A percentile compares a stretch with the other conserved stretches of the same genome.
Evolutionary conservation across 2,329 filamentous ascomycete species (phyloP).

Genomic region (Penicillium sp.): DNA sequence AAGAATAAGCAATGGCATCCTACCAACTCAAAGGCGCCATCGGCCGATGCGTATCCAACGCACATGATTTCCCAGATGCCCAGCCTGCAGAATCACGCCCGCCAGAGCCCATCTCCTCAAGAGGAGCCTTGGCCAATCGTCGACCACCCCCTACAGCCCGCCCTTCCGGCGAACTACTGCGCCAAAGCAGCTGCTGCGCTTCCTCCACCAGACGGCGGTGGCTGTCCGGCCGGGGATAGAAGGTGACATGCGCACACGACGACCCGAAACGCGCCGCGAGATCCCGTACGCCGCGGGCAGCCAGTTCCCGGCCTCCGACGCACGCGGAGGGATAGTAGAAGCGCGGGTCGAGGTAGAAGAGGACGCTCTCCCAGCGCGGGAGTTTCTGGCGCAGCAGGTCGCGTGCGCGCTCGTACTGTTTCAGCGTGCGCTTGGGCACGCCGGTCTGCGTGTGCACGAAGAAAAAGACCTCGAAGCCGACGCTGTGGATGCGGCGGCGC

Average conservation of each 20-base stretch:
- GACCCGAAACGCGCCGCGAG: conserved; percentile 31
- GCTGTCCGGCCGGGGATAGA: conserved; percentile 30
- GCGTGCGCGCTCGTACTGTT: conserved; percentile 30
- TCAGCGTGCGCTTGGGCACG: conserved; percentile 34
- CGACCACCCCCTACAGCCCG: no score
- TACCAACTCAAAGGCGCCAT: neutral
- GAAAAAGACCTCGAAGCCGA: conserved; percentile 39
- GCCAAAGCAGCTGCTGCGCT: conserved; percentile 20
- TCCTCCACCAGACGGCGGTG: conserved; percentile 29
- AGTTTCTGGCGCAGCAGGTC: conserved; percentile 26
- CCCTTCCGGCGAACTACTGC: conserved; percentile 4
- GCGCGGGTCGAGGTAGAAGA: conserved; percentile 36
- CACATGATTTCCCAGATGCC: neutral
- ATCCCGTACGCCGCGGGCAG: conserved; percentile 31
- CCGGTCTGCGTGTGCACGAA: conserved; percentile 37
- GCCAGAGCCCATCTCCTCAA: no score
- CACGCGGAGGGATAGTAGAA: conserved; percentile 32
- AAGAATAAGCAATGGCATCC: no score
- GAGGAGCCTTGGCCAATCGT: no score
- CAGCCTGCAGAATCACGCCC: neutral
- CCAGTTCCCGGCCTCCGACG: conserved; percentile 29
- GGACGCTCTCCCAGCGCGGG: conserved; percentile 26
- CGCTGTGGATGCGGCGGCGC: conserved; percentile 31
- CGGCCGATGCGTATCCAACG: neutral
- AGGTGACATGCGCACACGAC: conserved; percentile 29